phyloP scores from a whole-genome alignment of 2,329 filamentous ascomycete genomes.

The Mycocentrospora acerina region DNA sequence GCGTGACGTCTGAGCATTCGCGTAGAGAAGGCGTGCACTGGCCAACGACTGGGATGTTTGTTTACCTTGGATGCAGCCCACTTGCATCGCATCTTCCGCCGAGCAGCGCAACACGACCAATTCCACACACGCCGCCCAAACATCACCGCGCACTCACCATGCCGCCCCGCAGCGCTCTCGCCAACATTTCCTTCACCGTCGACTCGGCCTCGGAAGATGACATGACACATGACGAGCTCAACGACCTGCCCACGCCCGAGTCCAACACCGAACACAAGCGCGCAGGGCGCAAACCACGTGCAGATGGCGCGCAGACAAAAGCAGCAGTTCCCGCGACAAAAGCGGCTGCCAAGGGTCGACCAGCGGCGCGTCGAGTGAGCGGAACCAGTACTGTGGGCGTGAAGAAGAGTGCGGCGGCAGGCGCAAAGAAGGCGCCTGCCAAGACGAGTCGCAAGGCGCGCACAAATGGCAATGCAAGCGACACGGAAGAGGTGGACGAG shows the following conservation, averaged over 20 bases:
- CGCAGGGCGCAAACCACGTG: slow-evolving; percentile 37
- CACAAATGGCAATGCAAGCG: slow-evolving; percentile 43
- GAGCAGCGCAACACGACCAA: no score
- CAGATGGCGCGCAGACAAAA: slow-evolving; percentile 28
- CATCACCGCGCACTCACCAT: slow-evolving; percentile 19
- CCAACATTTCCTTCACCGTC: slow-evolving; percentile 42
- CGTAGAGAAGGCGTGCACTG: no score
- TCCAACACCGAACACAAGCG: slow-evolving; percentile 44
- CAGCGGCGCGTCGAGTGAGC: slow-evolving; percentile 41
- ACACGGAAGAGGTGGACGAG: slow-evolving; percentile 49
- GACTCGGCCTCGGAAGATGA: slow-evolving; percentile 47
- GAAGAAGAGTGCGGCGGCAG: slow-evolving; percentile 40
- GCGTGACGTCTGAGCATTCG: no score
- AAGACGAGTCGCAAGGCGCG: slow-evolving; percentile 45
- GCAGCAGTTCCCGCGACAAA: slow-evolving; percentile 27
- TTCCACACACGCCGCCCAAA: no score
- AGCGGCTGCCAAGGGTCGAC: slow-evolving; percentile 38
- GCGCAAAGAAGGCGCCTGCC: slow-evolving; percentile 39
- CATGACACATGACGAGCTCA: slow-evolving; percentile 37
- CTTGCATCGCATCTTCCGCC: no score
- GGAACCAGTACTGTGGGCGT: slow-evolving; percentile 33
- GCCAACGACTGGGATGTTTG: no score
- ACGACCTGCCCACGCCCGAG: slow-evolving; percentile 41
- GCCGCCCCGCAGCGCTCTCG: slow-evolving; percentile 34
- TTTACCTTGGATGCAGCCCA: no score